Base-by-base conservation (phyloP, 331 rosid species). In the Dryas integrifolia region DNA sequence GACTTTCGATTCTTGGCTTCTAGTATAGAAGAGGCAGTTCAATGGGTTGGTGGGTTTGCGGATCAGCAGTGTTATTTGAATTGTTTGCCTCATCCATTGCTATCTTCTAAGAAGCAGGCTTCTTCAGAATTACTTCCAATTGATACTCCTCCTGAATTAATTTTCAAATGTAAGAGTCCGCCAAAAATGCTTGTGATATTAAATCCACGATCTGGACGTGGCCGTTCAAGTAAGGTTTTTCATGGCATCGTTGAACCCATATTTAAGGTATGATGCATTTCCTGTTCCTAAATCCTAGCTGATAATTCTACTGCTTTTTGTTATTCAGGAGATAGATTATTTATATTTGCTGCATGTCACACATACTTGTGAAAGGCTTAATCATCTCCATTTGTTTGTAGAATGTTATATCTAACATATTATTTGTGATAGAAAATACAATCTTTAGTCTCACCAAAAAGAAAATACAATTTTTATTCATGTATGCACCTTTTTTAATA, bases 141-240 rank as follows among this genome's bases (percentile, higher is more conserved):
- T 3, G 99, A 95, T 65, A 87, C 93, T 63, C 97, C 99, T 77
- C 95, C 99, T n/a, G 99, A 95, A 68, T 82, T 95, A 82, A 89
- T 95, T 73, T 92, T 92, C 67, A 91, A 87, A 83, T 95, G 99
- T 74, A 95, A 95, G 89, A 95, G 85, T 74, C 92, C 96, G 0
- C 97, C 99, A n/a, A 95, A 84, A 78, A 89, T 95, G 90, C 99
- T 95, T 59, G 99, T 95, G 52, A 95, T 95, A 83, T 84, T 95
- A 81, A 95, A 95, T 79, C 99, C 99, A 57, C 92, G 86, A 69
- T 95, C 99, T 13, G 99, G 99, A 46, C 87, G 93, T 48, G 99
- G 99, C 53, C 96, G 97, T 72, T 95, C 99, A 16, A 95, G 92
- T 81, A 95, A 95, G 86, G 96, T 95, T 82, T 95, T 92, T 81